These are phyloP conservation scores for Thelonectria discophora DNA, from an alignment of 2,329 filamentous ascomycete species.

Conservation along the genomic window DNA sequence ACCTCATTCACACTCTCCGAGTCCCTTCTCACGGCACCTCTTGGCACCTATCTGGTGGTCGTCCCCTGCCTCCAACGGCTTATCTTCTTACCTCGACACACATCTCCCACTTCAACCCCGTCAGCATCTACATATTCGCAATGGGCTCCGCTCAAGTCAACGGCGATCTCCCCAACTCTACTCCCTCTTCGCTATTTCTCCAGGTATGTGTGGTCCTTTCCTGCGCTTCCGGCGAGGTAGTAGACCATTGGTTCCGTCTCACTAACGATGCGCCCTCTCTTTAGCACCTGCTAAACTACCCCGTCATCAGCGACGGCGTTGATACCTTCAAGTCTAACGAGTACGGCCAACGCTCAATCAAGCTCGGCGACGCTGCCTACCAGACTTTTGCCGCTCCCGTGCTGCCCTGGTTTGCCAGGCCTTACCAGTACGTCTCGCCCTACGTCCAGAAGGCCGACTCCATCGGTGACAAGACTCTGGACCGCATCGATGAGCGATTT, in stretches of 20 bases:
- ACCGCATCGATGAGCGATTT: slow-evolving; percentile 74
- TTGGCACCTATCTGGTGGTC: slow-evolving; percentile 12
- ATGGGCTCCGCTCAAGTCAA: slow-evolving; percentile 59
- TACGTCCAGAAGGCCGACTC: slow-evolving; percentile 86
- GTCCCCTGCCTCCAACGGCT: neutral
- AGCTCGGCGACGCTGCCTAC: slow-evolving; percentile 79
- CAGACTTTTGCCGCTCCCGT: slow-evolving; percentile 79
- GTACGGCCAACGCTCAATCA: slow-evolving; percentile 83
- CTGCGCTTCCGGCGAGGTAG: neutral
- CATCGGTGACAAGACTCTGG: slow-evolving; percentile 76
- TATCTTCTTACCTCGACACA: slow-evolving; percentile 16
- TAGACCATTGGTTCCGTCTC: neutral
- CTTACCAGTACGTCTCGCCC: slow-evolving; percentile 83
- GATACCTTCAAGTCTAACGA: slow-evolving; percentile 82
- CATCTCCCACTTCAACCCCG: slow-evolving; percentile 41
- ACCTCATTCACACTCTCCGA: neutral
- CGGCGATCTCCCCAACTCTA: slow-evolving; percentile 57
- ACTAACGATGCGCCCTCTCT: slow-evolving; percentile 16
- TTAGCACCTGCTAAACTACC: slow-evolving; percentile 86
- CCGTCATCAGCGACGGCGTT: slow-evolving; percentile 81
- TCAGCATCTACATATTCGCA: slow-evolving; percentile 28
- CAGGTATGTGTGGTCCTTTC: slow-evolving; percentile 50
- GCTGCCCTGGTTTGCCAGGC: slow-evolving; percentile 74
- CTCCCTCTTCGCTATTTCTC: slow-evolving; percentile 59
- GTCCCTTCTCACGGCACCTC: slow-evolving; percentile 2